phyloP scores from a whole-genome alignment of 805 yeast genomes.

The Nakazawaea siamensis region DNA sequence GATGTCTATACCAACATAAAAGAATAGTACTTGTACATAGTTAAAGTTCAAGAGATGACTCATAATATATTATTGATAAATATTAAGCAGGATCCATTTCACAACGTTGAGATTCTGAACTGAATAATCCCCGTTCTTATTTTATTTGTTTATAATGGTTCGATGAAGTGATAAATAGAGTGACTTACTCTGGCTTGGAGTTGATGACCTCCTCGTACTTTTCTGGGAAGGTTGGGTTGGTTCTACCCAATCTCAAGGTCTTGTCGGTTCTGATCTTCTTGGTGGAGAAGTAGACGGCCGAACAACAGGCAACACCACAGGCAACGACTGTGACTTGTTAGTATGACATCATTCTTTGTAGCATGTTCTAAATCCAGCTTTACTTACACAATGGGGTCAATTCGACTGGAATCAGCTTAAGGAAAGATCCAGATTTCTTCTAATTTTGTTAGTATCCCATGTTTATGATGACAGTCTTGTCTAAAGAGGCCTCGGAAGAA shows the following conservation, averaged over 20 bases:
- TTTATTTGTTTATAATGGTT: too few species aligned
- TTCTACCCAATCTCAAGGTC: slow-evolving; percentile 41
- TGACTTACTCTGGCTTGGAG: slow-evolving; percentile 13
- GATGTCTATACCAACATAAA: slow-evolving; percentile 67
- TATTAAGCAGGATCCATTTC: background rate
- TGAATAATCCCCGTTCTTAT: too few species aligned
- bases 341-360: slow-evolving; percentile 1
- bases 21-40: slow-evolving; percentile 15
- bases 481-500: too few species aligned
- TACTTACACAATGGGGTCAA: slow-evolving; percentile 41
- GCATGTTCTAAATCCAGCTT: background rate
- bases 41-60: background rate
- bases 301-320: slow-evolving; percentile 41
- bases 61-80: background rate
- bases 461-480: too few species aligned
- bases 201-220: slow-evolving; percentile 26
- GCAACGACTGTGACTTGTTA: slow-evolving; percentile 27
- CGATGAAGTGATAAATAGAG: too few species aligned
- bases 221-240: slow-evolving; percentile 32
- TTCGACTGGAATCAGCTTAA: slow-evolving; percentile 39
- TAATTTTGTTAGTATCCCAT: slow-evolving; percentile 1
- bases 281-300: slow-evolving; percentile 43
- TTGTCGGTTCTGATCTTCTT: slow-evolving; percentile 42
- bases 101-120: too few species aligned
- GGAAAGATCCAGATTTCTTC: slow-evolving; percentile 14